phyloP scores from a whole-genome alignment of 2,329 filamentous ascomycete species.

The Sporothrix dimorphospora region DNA sequence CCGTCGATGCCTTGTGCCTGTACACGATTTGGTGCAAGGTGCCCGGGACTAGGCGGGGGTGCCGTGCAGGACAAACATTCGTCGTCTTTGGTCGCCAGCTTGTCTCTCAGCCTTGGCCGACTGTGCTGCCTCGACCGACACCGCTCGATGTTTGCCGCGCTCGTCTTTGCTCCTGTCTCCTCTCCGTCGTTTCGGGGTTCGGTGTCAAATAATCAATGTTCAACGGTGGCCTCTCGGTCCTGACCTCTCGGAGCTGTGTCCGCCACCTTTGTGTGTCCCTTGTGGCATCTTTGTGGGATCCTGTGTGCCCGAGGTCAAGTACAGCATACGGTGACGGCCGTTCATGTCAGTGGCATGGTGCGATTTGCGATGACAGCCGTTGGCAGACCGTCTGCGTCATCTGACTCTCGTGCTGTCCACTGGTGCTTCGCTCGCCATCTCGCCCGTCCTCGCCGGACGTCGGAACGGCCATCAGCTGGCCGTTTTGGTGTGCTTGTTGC shows the following conservation, averaged over 20 bases:
- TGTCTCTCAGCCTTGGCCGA: neutral
- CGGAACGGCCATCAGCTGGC: neutral
- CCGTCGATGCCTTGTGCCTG: neutral
- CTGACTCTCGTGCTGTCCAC: neutral
- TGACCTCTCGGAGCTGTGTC: neutral
- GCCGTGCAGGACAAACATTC: neutral
- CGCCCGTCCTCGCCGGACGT: neutral
- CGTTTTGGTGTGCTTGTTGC: neutral
- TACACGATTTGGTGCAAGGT: neutral
- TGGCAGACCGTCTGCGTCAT: neutral
- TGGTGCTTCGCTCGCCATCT: neutral
- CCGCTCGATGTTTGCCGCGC: neutral
- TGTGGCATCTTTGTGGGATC: neutral
- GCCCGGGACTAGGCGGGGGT: neutral
- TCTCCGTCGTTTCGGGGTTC: neutral
- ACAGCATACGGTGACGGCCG: neutral
- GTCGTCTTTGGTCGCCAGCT: neutral
- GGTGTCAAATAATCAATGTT: neutral
- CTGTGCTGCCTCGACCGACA: neutral
- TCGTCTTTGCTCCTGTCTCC: neutral
- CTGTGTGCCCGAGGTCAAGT: neutral
- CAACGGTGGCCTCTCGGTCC: neutral
- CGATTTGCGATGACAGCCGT: neutral
- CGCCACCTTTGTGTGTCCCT: neutral
- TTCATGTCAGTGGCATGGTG: constrained; percentile 1